Conservation (phyloP, 352 stramenopile genomes). For the Poterioochromonas sp. region DNA sequence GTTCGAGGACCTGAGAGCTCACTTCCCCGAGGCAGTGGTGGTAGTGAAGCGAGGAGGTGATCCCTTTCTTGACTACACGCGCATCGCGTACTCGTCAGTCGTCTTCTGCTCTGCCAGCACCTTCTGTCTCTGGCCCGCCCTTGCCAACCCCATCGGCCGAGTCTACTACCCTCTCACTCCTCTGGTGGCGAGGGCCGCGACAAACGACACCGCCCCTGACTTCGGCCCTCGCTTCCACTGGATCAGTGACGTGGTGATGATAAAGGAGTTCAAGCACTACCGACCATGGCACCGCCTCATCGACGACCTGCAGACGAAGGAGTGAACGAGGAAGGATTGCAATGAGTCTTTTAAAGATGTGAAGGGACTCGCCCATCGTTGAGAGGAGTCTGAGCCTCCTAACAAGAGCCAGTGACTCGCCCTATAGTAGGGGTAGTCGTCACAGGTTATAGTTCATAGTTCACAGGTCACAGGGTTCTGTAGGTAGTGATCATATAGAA, state of each 20-base stretch:
- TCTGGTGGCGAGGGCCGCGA: background rate
- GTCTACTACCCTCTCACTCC: slow-evolving; percentile 15
- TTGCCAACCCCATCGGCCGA: background rate
- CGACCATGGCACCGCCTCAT: background rate
- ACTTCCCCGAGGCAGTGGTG: background rate
- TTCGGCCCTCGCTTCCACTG: background rate
- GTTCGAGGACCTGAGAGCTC: background rate
- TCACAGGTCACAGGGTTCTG: no score
- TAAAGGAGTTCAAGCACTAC: slow-evolving; percentile 14
- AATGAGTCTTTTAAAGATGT: no score
- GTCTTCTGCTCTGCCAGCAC: background rate
- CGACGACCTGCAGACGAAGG: slow-evolving; percentile 10
- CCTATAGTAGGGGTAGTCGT: no score
- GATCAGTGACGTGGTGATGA: slow-evolving; percentile 12
- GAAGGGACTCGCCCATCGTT: no score
- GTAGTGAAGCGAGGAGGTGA: slow-evolving; percentile 8
- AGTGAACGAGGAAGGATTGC: no score
- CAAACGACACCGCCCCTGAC: background rate
- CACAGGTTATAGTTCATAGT: no score
- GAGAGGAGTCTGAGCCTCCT: no score
- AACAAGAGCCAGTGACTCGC: no score
- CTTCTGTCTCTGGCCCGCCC: slow-evolving; percentile 8
- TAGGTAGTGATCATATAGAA: no score
- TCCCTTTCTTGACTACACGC: slow-evolving; percentile 2
- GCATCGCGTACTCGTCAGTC: background rate